Percentiles rank a stretch among this genome's conserved stretches.
phyloP scores from a whole-genome alignment of 768 basidiomycete genomes.

The Xanthoconium purpureum region DNA sequence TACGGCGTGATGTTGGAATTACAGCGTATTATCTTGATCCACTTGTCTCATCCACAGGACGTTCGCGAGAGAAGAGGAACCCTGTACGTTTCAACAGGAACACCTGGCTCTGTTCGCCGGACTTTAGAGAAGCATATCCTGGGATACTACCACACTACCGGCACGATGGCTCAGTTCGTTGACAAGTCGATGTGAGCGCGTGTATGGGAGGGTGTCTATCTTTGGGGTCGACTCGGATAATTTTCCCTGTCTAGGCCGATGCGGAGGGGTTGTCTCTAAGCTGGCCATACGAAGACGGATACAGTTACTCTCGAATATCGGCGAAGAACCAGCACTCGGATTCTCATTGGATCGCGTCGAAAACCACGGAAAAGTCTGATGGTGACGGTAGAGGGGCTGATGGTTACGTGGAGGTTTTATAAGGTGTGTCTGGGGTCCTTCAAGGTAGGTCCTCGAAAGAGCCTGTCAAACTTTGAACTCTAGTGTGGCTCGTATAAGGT shows the following conservation, averaged over 20 bases:
- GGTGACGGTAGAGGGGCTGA: neutral
- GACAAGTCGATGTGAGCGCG: neutral
- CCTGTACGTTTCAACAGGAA: slow-evolving; percentile 20
- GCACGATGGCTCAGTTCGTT: neutral
- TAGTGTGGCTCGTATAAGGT: slow-evolving; percentile 50
- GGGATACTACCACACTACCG: neutral
- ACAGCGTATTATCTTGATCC: slow-evolving; percentile 9
- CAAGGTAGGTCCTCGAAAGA: slow-evolving; percentile 17
- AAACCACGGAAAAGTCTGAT: neutral
- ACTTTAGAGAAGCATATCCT: neutral
- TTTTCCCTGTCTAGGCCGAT: neutral
- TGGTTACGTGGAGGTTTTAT: slow-evolving; percentile 16
- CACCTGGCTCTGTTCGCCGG: slow-evolving; percentile 44
- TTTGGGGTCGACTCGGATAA: neutral
- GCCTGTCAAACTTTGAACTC: slow-evolving; percentile 20
- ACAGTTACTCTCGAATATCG: neutral
- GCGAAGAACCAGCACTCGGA: neutral
- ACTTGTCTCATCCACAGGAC: slow-evolving; percentile 14
- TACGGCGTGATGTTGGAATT: slow-evolving; percentile 8
- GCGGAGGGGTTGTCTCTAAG: neutral
- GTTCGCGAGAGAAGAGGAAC: neutral
- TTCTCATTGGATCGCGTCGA: neutral
- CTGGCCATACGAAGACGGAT: neutral
- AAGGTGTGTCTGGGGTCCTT: slow-evolving; percentile 31
- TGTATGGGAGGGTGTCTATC: neutral